Percentiles rank a stretch among this genome's conserved stretches.
Evolutionary conservation across 257 asterid species (phyloP).

Genomic region (Apocynum venetum): DNA sequence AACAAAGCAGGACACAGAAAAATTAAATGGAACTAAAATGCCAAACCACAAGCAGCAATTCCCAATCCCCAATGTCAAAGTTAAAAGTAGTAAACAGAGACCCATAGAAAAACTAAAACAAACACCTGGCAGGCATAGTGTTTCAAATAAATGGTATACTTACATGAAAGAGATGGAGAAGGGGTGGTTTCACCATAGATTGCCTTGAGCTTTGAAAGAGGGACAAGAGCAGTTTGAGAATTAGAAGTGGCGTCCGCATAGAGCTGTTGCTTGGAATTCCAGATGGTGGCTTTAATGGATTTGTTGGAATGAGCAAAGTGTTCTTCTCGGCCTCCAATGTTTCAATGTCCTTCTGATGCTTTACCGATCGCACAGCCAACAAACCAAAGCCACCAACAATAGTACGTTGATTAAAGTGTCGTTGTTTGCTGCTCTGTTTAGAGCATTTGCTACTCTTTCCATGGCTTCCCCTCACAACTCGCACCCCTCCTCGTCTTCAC

Average conservation of each 20-base stretch:
- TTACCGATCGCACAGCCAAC: slow-evolving; percentile 47
- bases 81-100: neutral
- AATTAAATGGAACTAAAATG: neutral
- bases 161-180: neutral
- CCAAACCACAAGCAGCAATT: neutral
- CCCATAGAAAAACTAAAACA: neutral
- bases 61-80: neutral
- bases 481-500: too few relatives aligned
- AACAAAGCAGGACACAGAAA: neutral
- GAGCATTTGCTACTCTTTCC: slow-evolving; percentile 41
- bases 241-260: slow-evolving; percentile 56
- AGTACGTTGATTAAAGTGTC: slow-evolving; percentile 46
- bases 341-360: slow-evolving; percentile 46
- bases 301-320: slow-evolving; percentile 47
- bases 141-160: neutral
- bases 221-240: slow-evolving; percentile 40
- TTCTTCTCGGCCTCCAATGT: slow-evolving; percentile 63
- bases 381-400: slow-evolving; percentile 39
- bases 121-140: neutral
- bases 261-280: slow-evolving; percentile 88
- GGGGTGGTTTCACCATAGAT: slow-evolving; percentile 59
- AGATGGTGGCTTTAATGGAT: slow-evolving; percentile 46
- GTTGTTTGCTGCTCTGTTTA: slow-evolving; percentile 58
- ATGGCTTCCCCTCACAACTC: slow-evolving; percentile 21
- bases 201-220: slow-evolving; percentile 69